Percentiles rank a stretch among this genome's conserved stretches.
These are phyloP conservation scores for Phalaenopsis hybrid DNA, from an alignment of 116 monocot species.

Conservation along the genomic window DNA sequence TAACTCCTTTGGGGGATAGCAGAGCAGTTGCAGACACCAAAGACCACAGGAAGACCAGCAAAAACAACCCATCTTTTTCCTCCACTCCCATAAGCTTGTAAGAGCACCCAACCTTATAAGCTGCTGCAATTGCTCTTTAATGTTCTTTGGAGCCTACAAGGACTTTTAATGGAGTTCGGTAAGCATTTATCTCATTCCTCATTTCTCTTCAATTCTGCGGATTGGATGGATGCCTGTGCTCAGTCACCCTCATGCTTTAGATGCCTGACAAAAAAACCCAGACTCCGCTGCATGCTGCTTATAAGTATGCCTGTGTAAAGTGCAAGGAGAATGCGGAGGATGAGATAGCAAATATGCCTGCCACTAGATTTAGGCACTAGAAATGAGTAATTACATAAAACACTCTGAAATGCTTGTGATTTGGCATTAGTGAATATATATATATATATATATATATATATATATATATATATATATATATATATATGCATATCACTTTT, in stretches of 20 bases:
- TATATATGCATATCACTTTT: too few species aligned
- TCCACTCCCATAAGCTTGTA: background rate
- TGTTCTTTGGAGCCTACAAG: slow-evolving; percentile 6
- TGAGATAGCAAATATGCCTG: background rate
- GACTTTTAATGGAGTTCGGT: background rate
- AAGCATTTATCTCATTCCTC: slow-evolving; percentile 5
- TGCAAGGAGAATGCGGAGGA: background rate
- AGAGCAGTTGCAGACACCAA: slow-evolving; percentile 15
- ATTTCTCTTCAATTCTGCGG: background rate
- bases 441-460: too few species aligned
- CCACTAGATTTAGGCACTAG: slow-evolving; percentile 1
- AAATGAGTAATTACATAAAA: background rate
- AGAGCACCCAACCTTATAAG: background rate
- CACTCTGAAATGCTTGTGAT: background rate
- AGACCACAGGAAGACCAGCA: slow-evolving; percentile 5
- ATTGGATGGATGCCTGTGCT: slow-evolving; percentile 1
- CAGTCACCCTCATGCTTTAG: background rate
- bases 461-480: too few species aligned
- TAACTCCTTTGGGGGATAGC: slow-evolving; percentile 34
- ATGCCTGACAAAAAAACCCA: background rate
- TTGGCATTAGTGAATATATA: too few species aligned
- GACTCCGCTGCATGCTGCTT: slow-evolving; percentile 3
- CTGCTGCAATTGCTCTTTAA: background rate
- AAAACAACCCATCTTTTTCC: background rate
- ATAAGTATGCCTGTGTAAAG: background rate